phyloP scores from a whole-genome alignment of 768 basidiomycete genomes.

The Termitomyces eurrhizus region DNA sequence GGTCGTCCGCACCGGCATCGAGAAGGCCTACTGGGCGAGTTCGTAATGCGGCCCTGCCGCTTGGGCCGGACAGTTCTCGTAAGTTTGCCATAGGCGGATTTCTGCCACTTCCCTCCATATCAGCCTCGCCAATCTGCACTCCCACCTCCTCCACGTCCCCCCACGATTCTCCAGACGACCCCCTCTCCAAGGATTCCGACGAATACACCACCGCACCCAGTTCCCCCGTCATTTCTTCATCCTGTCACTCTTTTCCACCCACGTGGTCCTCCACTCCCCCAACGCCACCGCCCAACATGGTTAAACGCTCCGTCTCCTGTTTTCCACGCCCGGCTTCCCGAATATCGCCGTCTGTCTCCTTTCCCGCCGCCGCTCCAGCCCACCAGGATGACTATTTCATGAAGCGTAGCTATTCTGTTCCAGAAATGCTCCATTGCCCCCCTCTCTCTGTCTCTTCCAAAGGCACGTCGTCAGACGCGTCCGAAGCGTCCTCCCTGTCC shows the following conservation, averaged over 20 bases:
- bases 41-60: constrained; percentile 2
- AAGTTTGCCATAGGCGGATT: constrained; percentile 33
- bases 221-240: constrained; percentile 15
- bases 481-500: neutral
- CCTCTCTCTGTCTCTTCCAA: constrained; percentile 13
- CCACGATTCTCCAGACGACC: constrained; percentile 14
- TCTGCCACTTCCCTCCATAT: constrained; percentile 52
- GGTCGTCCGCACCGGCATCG: constrained; percentile 7
- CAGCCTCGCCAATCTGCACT: constrained; percentile 56
- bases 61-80: constrained; percentile 12
- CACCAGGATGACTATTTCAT: constrained; percentile 24
- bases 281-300: constrained; percentile 45
- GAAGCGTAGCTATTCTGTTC: constrained; percentile 41
- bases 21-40: constrained; percentile 9
- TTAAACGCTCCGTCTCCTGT: constrained; percentile 34
- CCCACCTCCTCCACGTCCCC: constrained; percentile 36
- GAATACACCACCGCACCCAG: constrained; percentile 19
- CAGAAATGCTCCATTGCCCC: constrained; percentile 26
- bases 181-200: constrained; percentile 10
- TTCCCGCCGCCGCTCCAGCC: constrained; percentile 36
- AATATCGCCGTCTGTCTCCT: constrained; percentile 42
- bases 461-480: constrained; percentile 6
- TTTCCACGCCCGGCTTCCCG: constrained; percentile 28
- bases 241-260: constrained; percentile 30
- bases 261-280: constrained; percentile 60